These are phyloP conservation scores for Metahyphopichia silvanorum DNA, from an alignment of 805 yeast genomes.

Conservation along the genomic window DNA sequence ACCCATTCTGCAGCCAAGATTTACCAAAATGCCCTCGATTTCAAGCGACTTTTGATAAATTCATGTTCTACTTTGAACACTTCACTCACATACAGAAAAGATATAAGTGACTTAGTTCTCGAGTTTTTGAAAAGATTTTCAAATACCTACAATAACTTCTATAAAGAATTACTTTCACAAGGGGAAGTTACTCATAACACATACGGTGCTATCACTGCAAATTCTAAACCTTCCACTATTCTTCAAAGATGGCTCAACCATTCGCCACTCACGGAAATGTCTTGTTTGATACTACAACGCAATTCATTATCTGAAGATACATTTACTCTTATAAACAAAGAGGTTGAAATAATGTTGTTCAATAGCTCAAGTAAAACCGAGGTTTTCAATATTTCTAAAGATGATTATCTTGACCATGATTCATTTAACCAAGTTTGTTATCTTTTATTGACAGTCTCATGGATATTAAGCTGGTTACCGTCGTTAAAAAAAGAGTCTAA, in stretches of 20 bases:
- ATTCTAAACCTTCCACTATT: slow-evolving; percentile 21
- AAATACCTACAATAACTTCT: slow-evolving; percentile 30
- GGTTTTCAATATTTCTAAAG: slow-evolving; percentile 36
- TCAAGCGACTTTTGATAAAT: slow-evolving; percentile 44
- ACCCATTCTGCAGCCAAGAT: slow-evolving; percentile 11
- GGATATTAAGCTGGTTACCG: slow-evolving; percentile 64
- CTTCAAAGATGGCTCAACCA: slow-evolving; percentile 31
- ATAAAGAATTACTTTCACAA: slow-evolving; percentile 33
- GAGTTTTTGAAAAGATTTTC: slow-evolving; percentile 35
- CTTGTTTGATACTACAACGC: slow-evolving; percentile 10
- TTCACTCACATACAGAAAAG: slow-evolving; percentile 50
- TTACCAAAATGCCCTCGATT: slow-evolving; percentile 43
- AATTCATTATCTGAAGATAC: slow-evolving; percentile 9
- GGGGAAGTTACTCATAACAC: slow-evolving; percentile 10
- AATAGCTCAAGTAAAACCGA: slow-evolving; percentile 10
- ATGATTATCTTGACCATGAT: slow-evolving; percentile 53
- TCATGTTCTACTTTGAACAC: slow-evolving; percentile 57
- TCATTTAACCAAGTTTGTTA: slow-evolving; percentile 50
- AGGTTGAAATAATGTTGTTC: slow-evolving; percentile 24
- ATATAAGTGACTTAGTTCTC: slow-evolving; percentile 37
- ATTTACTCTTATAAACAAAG: slow-evolving; percentile 16
- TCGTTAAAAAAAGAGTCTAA: slow-evolving; percentile 43
- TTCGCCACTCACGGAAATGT: slow-evolving; percentile 25
- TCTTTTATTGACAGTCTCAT: slow-evolving; percentile 50
- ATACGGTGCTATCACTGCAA: slow-evolving; percentile 1